Percentiles rank a stretch among this genome's conserved stretches.
Conservation (phyloP, 148 eudicot species). For the Limonium bicolor region DNA sequence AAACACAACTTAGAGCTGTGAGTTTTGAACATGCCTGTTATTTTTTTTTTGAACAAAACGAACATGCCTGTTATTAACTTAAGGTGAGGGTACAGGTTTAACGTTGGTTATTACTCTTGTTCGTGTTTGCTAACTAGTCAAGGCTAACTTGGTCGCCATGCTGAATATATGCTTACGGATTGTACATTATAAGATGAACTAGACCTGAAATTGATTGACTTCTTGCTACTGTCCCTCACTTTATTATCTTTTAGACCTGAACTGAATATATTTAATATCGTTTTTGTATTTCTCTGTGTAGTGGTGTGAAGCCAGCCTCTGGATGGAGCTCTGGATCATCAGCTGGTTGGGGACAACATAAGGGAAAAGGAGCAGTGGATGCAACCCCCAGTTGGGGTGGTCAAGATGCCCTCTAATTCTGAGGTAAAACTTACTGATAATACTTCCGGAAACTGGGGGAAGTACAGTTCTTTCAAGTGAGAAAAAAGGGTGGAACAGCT, state of each 20-base stretch:
- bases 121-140: no score
- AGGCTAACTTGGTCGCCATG: no score
- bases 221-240: not conserved
- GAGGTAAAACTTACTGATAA: not conserved
- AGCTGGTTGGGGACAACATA: slow-evolving; percentile 7
- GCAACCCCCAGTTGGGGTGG: not conserved
- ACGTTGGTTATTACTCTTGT: no score
- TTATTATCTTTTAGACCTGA: not conserved
- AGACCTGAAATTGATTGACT: not conserved
- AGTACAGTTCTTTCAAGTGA: slow-evolving; percentile 11
- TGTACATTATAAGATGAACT: not conserved
- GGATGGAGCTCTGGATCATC: not conserved
- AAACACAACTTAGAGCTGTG: no score
- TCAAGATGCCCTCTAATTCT: not conserved
- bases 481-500: slow-evolving; percentile 20
- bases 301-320: not conserved
- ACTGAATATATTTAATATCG: not conserved
- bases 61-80: no score
- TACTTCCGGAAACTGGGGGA: slow-evolving; percentile 8
- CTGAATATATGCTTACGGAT: not conserved
- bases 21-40: no score
- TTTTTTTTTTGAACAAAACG: no score
- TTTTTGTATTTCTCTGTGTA: not conserved
- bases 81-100: no score
- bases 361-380: not conserved